Evolutionary conservation across 2,329 filamentous ascomycete genomes (phyloP), one percentile per base, ranked within the genome.

Genomic region (Tolypocladium guangdongense): DNA sequence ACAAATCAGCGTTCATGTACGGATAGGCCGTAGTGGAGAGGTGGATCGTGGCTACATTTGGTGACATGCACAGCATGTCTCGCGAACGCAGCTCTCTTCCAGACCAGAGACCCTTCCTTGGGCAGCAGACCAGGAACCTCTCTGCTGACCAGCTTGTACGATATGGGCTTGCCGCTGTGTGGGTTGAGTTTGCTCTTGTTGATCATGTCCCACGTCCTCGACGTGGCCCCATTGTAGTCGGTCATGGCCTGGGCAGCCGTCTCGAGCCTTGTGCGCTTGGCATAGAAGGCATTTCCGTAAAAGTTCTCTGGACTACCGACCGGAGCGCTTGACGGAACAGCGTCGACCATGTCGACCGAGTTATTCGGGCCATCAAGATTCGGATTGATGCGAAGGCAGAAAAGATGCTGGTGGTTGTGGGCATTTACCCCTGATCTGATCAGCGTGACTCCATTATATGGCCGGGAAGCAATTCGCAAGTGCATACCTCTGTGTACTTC

Each of bases 371-470:
- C 91, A 65, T 96, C 91, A 53, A 96, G 81, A 64, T 92, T 93
- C 35, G 90, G 82, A 66, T 96, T 88, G 45, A 96, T 75, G 43
- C 91, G 88, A 45, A 96, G 74, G 66, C 90, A 96, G 80, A 96
- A 96, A 35, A 96, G 78, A 68, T 96, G 91, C 70, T 96, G 90
- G 69, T 96, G 91, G 73, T 96, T 96, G 73, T 96, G 91, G 0
- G 91, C 91, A 64, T 96, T 95, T 64, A 96, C 90, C 41, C 88
- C 76, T 62, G 50, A 51, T 24, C 14, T 36, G 14, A 27, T 53
- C 18, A 51, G 49, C 30, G 18, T 36, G n/a, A 27, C 27, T 7
- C 37, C 12, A 24, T 22, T 4, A 11, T n/a, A n/a, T n/a, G 18
- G 7, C 7, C 36, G 36, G 37, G 18, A 20, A 20, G n/a, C 8